Conservation (phyloP, 495 filamentous ascomycete species). For the Thermothielavioides terrestris region DNA sequence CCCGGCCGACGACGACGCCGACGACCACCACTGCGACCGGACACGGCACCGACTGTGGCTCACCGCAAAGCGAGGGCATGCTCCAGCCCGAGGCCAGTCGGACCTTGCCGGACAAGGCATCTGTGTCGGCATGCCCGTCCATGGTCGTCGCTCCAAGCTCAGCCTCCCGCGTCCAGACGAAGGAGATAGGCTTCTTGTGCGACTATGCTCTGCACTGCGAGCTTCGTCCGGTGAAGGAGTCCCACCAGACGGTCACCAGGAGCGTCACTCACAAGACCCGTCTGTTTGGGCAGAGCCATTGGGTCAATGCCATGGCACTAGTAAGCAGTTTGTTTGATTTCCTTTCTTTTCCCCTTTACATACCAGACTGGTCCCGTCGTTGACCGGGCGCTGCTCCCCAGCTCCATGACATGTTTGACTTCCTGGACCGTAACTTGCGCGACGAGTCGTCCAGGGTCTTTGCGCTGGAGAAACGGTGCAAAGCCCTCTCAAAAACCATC, state of each 20-base stretch:
- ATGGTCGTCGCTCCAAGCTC: constrained; percentile 15
- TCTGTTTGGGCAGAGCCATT: constrained; percentile 50
- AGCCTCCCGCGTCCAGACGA: constrained; percentile 18
- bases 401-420: constrained; percentile 26
- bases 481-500: constrained; percentile 19
- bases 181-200: not conserved
- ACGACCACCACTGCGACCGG: not conserved
- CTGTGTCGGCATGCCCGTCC: too few relatives aligned
- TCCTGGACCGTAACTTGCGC: constrained; percentile 4
- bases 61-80: not conserved
- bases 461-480: constrained; percentile 20
- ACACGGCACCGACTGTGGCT: not conserved
- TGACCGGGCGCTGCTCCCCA: constrained; percentile 26
- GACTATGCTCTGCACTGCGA: constrained; percentile 12
- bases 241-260: constrained; percentile 17
- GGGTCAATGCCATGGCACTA: constrained; percentile 36
- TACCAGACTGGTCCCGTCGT: constrained; percentile 6
- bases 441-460: not conserved
- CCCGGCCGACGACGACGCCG: not conserved
- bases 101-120: too few relatives aligned
- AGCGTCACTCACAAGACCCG: constrained; percentile 46
- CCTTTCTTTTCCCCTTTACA: not conserved
- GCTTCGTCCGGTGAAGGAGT: constrained; percentile 17
- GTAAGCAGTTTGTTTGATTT: constrained; percentile 30
- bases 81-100: too few relatives aligned